Evolutionary conservation across 306 rosid genomes (phyloP), one percentile per base, ranked within the genome.

Genomic region (Ochetophila trinervis): DNA sequence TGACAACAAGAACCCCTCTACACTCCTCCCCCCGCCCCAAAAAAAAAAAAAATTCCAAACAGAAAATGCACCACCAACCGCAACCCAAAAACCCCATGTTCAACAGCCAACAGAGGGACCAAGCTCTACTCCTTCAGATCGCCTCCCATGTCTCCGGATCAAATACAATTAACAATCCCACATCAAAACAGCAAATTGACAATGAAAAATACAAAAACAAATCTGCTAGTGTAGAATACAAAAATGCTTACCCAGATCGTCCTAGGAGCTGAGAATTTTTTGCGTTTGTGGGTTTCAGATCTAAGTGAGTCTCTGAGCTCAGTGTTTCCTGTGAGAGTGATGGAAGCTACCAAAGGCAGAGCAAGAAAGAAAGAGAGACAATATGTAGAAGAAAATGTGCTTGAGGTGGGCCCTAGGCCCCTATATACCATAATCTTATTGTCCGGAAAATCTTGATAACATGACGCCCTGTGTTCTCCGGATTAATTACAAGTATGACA

Each of bases 171-270:
- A 27, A 34, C 64, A 15, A 45, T 12, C 70, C 45, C 30, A 59
- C 32, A 62, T 23, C 34, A 37, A 64, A 32, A 44, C 11, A 21
- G 53, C 37, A 24, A 67, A 11, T 19, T 40, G 4, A 24, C n/a
- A 66, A 18, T 5, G 20, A 18, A 44, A 30, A 13, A 36, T 30
- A 24, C 12, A 53, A n/a, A 23, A 8, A 76, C 13, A 10, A 18
- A 32, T 34, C 19, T 16, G 49, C 36, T 59, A 71, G 13, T 5
- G 36, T 4, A 68, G 30, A 16, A 42, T 53, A 70, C 24, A 14
- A 59, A 56, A 68, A 53, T 47, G 68, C 76, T 68, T 54, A 83
- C 82, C 80, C 66, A 40, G 80, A 70, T 66, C 77, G 67, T 72
- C 72, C 40, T 35, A 7, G 74, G 22, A 74, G 65, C 15, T 1